A percentile compares a stretch with the other conserved stretches of the same genome.
phyloP scores from a whole-genome alignment of 2,329 filamentous ascomycete species.

The Aspergillus sp. region DNA sequence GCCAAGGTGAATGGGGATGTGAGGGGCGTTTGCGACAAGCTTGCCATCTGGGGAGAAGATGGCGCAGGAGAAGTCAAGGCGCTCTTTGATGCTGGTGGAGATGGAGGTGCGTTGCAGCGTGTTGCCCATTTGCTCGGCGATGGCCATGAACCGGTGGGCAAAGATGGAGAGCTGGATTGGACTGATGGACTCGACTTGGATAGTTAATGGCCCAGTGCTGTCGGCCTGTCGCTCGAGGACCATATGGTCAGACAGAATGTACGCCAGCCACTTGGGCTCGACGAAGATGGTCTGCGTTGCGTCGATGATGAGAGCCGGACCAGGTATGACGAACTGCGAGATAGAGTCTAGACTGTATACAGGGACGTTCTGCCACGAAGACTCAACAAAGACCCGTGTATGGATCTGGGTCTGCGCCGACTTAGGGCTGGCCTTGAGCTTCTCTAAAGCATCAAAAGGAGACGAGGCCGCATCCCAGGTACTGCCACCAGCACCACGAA shows the following conservation, averaged over 20 bases:
- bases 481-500: constrained; percentile 67
- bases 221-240: constrained; percentile 62
- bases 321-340: constrained; percentile 27
- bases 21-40: constrained; percentile 68
- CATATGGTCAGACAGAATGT: constrained; percentile 82
- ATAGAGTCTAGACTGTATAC: constrained; percentile 28
- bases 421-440: background rate
- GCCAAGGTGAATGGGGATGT: constrained; percentile 77
- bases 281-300: constrained; percentile 81
- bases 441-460: background rate
- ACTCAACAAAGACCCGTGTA: constrained; percentile 49
- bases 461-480: too few relatives aligned
- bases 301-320: constrained; percentile 78
- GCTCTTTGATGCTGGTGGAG: constrained; percentile 76
- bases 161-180: constrained; percentile 57
- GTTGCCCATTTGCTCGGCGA: constrained; percentile 61
- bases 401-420: background rate
- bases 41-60: constrained; percentile 68
- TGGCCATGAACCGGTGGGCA: constrained; percentile 58
- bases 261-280: constrained; percentile 71
- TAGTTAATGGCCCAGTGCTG: constrained; percentile 23
- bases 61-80: constrained; percentile 79
- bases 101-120: constrained; percentile 58
- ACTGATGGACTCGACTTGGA: constrained; percentile 26
- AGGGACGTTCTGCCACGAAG: constrained; percentile 21